A percentile compares a stretch with the other conserved stretches of the same genome.
These are phyloP conservation scores for Solanum stenotomum DNA, from an alignment of 257 asterid genomes.

Conservation along the genomic window DNA sequence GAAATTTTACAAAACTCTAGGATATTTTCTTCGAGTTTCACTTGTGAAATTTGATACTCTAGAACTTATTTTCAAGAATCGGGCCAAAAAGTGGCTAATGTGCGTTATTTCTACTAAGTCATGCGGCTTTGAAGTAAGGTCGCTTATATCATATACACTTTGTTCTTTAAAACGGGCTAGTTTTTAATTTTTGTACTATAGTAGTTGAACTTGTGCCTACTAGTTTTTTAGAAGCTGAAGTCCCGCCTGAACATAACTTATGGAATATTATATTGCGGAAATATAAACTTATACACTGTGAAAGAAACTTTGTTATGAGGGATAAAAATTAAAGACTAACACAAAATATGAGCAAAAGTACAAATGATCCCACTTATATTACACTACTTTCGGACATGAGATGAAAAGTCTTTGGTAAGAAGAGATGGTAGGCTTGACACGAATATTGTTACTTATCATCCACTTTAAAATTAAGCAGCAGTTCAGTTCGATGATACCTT, in stretches of 20 bases:
- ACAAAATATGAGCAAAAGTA: no score
- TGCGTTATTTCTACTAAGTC: neutral
- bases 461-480: no score
- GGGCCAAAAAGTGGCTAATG: neutral
- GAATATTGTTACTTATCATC: no score
- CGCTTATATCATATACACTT: neutral
- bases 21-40: neutral
- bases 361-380: no score
- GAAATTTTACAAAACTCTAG: neutral
- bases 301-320: no score
- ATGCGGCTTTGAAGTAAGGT: neutral
- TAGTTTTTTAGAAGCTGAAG: neutral
- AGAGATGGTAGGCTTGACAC: no score
- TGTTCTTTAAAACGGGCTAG: neutral
- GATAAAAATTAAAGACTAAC: no score
- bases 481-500: no score
- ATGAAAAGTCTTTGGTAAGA: no score
- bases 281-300: no score
- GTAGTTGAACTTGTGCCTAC: neutral
- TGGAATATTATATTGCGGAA: no score
- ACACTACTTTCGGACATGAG: no score
- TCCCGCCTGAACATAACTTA: neutral
- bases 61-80: neutral
- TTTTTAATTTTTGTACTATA: neutral
- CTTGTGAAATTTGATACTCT: neutral